Base-by-base conservation (phyloP, 495 filamentous ascomycete species). In the Penicillium argentinense region DNA sequence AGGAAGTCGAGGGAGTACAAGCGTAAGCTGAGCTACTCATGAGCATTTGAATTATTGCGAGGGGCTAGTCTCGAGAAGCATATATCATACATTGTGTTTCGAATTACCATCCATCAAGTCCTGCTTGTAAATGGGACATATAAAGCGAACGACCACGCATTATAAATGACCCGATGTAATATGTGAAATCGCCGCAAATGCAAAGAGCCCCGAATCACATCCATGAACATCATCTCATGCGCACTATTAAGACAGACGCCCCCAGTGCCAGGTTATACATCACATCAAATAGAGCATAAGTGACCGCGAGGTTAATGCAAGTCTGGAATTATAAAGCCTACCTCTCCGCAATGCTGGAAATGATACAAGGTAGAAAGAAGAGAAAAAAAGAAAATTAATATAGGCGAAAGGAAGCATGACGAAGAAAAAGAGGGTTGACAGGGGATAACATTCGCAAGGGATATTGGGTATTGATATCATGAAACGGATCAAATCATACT, bases 291-390 rank as follows among this genome's bases (percentile, higher is more conserved):
- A 41, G 33, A 34, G 36, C 34, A 50, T 11, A 39, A 38, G 18
- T 39, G 54, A 57, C 54, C 50, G 49, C 42, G 54, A 53, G 54
- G 54, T 57, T 49, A 47, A 57, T 57, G 49, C 49, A 52, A 49
- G 19, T 57, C 45, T 53, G 47, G 38, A 36, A 49, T 30, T 21
- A 42, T 39, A 47, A 36, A 49, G 27, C 39, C 11, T 30, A 21
- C 39, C 25, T 43, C 36, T 41, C 42, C 22, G 11, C 13, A 36
- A 50, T 46, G 47, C 46, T 42, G 16, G 22, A 39, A 33, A 32
- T 25, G 6, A 33, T 18, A 12, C 21, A 24, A 22, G 29, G 25
- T 9, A 4, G 18, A 16, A 7, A 28, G 16, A 30, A 39, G 3
- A 29, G 8, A 5, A 37, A 24, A 23, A 12, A 22, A 33, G 9